Percentiles rank a stretch among this genome's conserved stretches.
These are phyloP conservation scores for Asterochloris erici DNA, from an alignment of 139 green algal species.

Conservation along the genomic window DNA sequence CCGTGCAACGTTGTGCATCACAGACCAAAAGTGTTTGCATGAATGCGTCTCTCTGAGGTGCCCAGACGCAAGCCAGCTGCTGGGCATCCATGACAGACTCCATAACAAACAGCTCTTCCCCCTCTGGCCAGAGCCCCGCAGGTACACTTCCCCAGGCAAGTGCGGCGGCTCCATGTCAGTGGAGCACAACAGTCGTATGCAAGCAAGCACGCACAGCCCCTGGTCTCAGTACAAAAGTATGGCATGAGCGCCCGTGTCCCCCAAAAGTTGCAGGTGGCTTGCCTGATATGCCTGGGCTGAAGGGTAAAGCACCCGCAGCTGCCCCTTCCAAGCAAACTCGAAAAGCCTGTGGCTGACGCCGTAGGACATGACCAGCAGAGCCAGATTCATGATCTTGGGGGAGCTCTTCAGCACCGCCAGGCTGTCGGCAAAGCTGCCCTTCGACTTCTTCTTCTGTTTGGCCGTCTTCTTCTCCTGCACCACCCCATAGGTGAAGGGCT, in stretches of 20 bases:
- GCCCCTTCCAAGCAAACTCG: slow-evolving; percentile 87
- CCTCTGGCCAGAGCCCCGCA: no score
- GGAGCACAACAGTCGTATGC: background rate
- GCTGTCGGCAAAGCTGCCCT: slow-evolving; percentile 52
- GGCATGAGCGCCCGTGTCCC: no score
- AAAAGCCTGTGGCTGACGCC: slow-evolving; percentile 77
- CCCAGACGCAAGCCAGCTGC: no score
- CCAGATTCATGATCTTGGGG: slow-evolving; percentile 69
- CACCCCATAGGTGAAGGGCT: background rate
- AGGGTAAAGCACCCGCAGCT: slow-evolving; percentile 74
- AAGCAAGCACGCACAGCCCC: background rate
- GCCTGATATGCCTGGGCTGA: slow-evolving; percentile 59
- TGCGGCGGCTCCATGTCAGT: no score
- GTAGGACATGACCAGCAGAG: slow-evolving; percentile 71
- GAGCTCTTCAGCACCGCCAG: slow-evolving; percentile 53
- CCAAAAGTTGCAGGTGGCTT: background rate
- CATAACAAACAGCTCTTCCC: no score
- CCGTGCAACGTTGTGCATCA: no score
- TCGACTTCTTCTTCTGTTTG: slow-evolving; percentile 56
- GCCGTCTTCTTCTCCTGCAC: slow-evolving; percentile 1
- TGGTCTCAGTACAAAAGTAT: background rate
- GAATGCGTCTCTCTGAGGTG: no score
- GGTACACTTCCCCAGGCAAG: no score
- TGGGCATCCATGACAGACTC: no score
- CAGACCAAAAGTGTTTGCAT: no score